Conservation (phyloP, 1,284 basidiomycete species). For the Sporisorium iseilematis-ciliati region DNA sequence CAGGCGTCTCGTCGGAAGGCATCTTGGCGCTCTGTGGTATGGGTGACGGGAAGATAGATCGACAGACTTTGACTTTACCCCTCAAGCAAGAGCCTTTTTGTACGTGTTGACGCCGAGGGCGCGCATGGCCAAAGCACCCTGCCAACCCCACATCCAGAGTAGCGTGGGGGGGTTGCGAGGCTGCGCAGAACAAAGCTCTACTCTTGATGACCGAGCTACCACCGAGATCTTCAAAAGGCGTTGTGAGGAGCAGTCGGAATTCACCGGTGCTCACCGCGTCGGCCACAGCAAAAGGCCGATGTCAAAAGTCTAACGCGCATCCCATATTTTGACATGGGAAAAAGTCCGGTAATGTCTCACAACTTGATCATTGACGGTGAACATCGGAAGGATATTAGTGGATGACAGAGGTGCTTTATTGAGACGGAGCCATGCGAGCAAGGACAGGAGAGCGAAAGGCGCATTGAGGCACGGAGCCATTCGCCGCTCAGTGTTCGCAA, state of each 20-base stretch:
- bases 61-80: too few species aligned
- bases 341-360: too few species aligned
- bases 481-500: too few species aligned
- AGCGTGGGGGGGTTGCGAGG: not conserved
- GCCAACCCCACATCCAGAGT: not conserved
- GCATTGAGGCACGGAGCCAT: too few species aligned
- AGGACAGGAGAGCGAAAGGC: too few species aligned
- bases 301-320: not conserved
- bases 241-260: not conserved
- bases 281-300: constrained; percentile 8
- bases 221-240: constrained; percentile 5
- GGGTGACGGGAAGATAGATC: too few species aligned
- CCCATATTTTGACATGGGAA: not conserved
- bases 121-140: not conserved
- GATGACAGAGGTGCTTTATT: too few species aligned
- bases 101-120: not conserved
- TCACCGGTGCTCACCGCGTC: constrained; percentile 5
- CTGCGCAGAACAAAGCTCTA: not conserved
- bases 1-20: constrained; percentile 7
- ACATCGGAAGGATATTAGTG: too few species aligned
- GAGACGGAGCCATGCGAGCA: too few species aligned
- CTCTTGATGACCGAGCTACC: constrained; percentile 14
- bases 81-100: not conserved
- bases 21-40: not conserved
- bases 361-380: too few species aligned